Percentiles rank a stretch among this genome's conserved stretches.
phyloP scores from a whole-genome alignment of 306 rosid species.

The Dalbergia cochinchinensis region DNA sequence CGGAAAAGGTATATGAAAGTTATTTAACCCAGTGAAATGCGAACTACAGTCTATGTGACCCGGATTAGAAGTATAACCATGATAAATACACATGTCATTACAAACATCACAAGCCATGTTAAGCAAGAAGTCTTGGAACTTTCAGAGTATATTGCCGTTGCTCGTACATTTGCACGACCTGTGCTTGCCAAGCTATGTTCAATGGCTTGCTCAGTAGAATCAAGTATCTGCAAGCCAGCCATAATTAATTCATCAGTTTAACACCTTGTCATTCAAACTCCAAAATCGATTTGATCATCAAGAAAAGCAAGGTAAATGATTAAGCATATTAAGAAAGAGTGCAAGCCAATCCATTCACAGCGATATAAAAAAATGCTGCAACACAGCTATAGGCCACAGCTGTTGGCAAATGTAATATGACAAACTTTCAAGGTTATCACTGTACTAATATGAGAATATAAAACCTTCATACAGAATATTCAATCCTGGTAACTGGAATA shows the following conservation, averaged over 20 bases:
- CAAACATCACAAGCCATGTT: conserved; percentile 80
- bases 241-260: conserved; percentile 33
- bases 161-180: conserved; percentile 77
- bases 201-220: conserved; percentile 87
- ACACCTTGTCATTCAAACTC: background rate
- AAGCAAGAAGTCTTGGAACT: conserved; percentile 85
- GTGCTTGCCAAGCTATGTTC: conserved; percentile 94
- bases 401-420: background rate
- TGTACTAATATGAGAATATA: background rate
- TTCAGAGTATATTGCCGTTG: conserved; percentile 67
- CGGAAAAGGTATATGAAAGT: background rate
- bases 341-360: background rate
- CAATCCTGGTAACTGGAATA: background rate
- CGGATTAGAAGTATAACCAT: conserved; percentile 94
- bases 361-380: background rate
- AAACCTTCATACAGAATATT: background rate
- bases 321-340: background rate
- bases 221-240: conserved; percentile 70
- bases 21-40: background rate
- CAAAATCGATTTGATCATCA: background rate
- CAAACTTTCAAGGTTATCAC: conserved; percentile 1
- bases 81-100: conserved; percentile 74
- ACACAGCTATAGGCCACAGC: background rate
- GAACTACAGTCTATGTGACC: conserved; percentile 56
- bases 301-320: background rate